These are phyloP conservation scores for Adenanthera pavonina DNA, from an alignment of 306 rosid species.

Conservation along the genomic window DNA sequence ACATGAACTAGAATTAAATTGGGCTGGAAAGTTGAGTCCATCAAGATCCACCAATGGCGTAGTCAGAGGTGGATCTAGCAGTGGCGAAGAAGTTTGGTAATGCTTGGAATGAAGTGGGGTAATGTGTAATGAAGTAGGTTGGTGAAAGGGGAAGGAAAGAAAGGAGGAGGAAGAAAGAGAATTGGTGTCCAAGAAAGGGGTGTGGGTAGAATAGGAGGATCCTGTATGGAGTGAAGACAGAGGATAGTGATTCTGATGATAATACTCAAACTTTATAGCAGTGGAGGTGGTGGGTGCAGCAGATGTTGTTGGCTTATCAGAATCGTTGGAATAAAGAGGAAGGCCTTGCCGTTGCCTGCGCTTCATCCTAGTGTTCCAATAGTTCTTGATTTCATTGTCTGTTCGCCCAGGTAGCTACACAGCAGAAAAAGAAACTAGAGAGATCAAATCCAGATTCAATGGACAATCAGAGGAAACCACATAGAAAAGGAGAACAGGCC, in stretches of 20 bases:
- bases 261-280: constrained; percentile 45
- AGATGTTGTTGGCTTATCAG: constrained; percentile 32
- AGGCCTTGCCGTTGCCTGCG: constrained; percentile 80
- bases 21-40: constrained; percentile 58
- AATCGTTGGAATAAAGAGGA: constrained; percentile 63
- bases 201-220: constrained; percentile 35
- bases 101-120: constrained; percentile 58
- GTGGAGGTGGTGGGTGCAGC: constrained; percentile 37
- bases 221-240: constrained; percentile 45
- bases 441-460: neutral
- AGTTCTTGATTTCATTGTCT: constrained; percentile 91
- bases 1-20: constrained; percentile 37
- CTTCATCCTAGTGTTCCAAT: constrained; percentile 90
- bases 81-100: constrained; percentile 23
- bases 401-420: constrained; percentile 90
- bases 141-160: constrained; percentile 66
- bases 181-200: constrained; percentile 24
- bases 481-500: neutral
- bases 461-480: neutral
- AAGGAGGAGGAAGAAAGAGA: constrained; percentile 34
- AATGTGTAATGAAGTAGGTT: constrained; percentile 49
- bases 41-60: constrained; percentile 40
- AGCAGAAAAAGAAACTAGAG: neutral
- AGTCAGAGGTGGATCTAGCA: neutral
- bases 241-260: constrained; percentile 38